Conservation (phyloP, 495 filamentous ascomycete genomes). For the Penicillium fimorum region DNA sequence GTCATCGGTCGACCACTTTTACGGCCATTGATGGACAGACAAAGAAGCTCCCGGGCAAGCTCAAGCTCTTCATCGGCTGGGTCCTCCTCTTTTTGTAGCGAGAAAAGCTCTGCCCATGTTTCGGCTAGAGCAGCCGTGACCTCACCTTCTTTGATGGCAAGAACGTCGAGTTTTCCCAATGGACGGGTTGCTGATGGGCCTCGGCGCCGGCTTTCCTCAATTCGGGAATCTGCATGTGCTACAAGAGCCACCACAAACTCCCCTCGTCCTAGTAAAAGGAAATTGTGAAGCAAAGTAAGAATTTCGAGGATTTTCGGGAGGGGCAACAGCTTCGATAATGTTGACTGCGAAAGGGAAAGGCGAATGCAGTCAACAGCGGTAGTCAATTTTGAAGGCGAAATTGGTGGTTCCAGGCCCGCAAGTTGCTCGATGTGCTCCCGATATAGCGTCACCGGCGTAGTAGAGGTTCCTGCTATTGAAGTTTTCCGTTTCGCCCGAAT, state of each 20-base stretch:
- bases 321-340: conserved; percentile 76
- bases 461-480: conserved; percentile 29
- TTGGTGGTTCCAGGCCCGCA: conserved; percentile 67
- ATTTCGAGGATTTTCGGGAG: conserved; percentile 71
- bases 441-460: conserved; percentile 61
- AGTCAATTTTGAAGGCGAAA: conserved; percentile 67
- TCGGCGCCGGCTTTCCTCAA: conserved; percentile 50
- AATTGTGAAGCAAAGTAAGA: conserved; percentile 74
- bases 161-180: conserved; percentile 43
- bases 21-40: conserved; percentile 56
- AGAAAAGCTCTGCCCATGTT: conserved; percentile 74
- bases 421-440: conserved; percentile 71
- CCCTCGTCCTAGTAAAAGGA: conserved; percentile 81
- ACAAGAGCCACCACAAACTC: conserved; percentile 89
- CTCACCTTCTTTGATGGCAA: conserved; percentile 84
- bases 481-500: conserved; percentile 55
- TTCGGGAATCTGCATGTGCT: conserved; percentile 74
- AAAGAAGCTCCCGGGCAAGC: conserved; percentile 71
- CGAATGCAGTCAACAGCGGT: conserved; percentile 72
- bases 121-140: conserved; percentile 68
- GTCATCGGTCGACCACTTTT: conserved; percentile 25
- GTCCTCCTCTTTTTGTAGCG: conserved; percentile 71
- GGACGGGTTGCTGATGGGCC: conserved; percentile 25
- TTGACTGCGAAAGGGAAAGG: conserved; percentile 75
- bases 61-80: conserved; percentile 73